Conservation (phyloP, 192 early-diverging fungal species). For the Umbelopsis isabellina region DNA sequence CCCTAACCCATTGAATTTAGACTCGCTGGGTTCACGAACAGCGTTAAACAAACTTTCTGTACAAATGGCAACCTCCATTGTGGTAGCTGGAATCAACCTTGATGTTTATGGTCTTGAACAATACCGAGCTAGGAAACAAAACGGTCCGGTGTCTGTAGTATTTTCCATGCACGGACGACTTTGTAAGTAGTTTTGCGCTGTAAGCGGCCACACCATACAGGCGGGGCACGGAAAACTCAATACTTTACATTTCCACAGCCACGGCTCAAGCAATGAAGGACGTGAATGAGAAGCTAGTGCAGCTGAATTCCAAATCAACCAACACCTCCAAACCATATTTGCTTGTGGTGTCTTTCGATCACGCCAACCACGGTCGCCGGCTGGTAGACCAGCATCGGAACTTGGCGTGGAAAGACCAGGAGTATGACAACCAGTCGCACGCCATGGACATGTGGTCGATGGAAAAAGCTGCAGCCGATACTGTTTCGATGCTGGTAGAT, state of each 20-base stretch:
- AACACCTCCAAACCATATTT: slow-evolving; percentile 6
- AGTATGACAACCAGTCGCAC: slow-evolving; percentile 40
- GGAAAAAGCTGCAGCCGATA: slow-evolving; percentile 41
- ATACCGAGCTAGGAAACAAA: slow-evolving; percentile 15
- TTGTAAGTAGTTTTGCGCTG: slow-evolving; percentile 27
- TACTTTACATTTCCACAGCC: not conserved
- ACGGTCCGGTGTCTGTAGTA: slow-evolving; percentile 28
- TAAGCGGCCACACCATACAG: no score
- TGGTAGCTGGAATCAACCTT: slow-evolving; percentile 24
- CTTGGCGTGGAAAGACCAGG: slow-evolving; percentile 41
- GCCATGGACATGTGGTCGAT: slow-evolving; percentile 54
- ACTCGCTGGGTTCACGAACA: no score
- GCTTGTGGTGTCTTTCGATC: slow-evolving; percentile 55
- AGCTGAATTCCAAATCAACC: not conserved
- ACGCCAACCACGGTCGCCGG: slow-evolving; percentile 57
- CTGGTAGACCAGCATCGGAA: slow-evolving; percentile 37
- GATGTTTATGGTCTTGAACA: slow-evolving; percentile 36
- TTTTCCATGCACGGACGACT: slow-evolving; percentile 41
- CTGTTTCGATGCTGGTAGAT: slow-evolving; percentile 53
- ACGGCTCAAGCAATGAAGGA: not conserved
- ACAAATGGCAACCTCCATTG: slow-evolving; percentile 7
- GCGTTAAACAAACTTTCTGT: no score
- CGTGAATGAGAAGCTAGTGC: not conserved
- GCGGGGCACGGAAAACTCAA: not conserved
- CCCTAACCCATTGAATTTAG: no score